Conservation (phyloP, 352 stramenopile species). For the Pythium coloratum region DNA sequence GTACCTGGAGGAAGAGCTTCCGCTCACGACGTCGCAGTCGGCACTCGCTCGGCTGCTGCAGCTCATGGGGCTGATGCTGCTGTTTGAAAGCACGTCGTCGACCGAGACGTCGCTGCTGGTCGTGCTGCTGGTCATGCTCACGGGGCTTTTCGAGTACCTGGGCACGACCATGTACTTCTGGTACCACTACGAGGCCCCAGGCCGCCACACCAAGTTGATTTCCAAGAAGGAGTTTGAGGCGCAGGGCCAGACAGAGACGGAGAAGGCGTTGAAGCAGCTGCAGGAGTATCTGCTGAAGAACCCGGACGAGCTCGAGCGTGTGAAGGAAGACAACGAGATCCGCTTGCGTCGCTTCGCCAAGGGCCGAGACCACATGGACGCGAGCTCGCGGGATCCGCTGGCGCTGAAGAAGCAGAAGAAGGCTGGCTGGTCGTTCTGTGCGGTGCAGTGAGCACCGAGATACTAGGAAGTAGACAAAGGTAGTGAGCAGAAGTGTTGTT, state of each 20-base stretch:
- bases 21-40: constrained; percentile 63
- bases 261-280: constrained; percentile 70
- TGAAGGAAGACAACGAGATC: constrained; percentile 82
- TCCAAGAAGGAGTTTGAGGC: constrained; percentile 71
- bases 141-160: constrained; percentile 72
- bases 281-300: constrained; percentile 67
- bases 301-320: constrained; percentile 70
- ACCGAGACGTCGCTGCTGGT: constrained; percentile 71
- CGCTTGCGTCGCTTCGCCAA: constrained; percentile 77
- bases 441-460: constrained; percentile 14
- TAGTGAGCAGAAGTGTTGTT: neutral
- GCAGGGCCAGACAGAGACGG: constrained; percentile 67
- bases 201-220: constrained; percentile 69
- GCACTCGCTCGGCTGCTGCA: constrained; percentile 60
- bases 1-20: constrained; percentile 62
- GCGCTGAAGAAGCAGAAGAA: constrained; percentile 22
- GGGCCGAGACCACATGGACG: constrained; percentile 74
- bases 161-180: constrained; percentile 73
- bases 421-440: constrained; percentile 17
- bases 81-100: constrained; percentile 85
- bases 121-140: constrained; percentile 68
- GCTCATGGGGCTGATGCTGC: constrained; percentile 56
- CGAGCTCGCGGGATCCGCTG: constrained; percentile 47
- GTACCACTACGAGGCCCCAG: constrained; percentile 78
- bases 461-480: neutral